Conservation (phyloP, 176 grass and related monocot species). For the Eleusine coracana region DNA sequence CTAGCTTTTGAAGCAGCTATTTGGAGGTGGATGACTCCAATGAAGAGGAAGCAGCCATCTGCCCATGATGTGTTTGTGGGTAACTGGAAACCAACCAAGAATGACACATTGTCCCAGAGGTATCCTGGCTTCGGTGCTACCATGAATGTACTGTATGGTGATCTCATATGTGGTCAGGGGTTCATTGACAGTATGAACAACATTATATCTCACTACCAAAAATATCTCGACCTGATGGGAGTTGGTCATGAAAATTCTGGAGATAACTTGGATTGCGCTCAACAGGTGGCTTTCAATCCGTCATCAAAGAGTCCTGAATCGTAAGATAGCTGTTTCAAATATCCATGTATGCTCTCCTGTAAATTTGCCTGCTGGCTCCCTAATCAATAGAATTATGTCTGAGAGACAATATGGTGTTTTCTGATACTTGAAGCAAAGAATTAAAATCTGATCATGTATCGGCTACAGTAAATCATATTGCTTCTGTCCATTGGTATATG, state of each 20-base stretch:
- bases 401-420: neutral
- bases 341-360: conserved; percentile 11
- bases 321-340: conserved; percentile 25
- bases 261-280: conserved; percentile 81
- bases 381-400: conserved; percentile 4
- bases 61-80: conserved; percentile 91
- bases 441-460: conserved; percentile 18
- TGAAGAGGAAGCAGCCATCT: conserved; percentile 86
- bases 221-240: conserved; percentile 88
- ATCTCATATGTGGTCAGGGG: conserved; percentile 70
- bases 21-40: conserved; percentile 97
- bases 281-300: conserved; percentile 76
- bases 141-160: conserved; percentile 85
- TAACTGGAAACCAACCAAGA: conserved; percentile 90
- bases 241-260: conserved; percentile 55
- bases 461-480: conserved; percentile 10
- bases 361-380: conserved; percentile 9
- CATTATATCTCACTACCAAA: conserved; percentile 73
- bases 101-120: conserved; percentile 73
- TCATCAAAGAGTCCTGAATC: conserved; percentile 38
- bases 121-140: conserved; percentile 83
- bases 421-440: conserved; percentile 27
- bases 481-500: neutral
- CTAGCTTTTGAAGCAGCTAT: conserved; percentile 88
- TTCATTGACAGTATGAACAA: conserved; percentile 62